A percentile compares a stretch with the other conserved stretches of the same genome.
phyloP scores from a whole-genome alignment of 768 basidiomycete genomes.

The Ephemerocybe angulata region DNA sequence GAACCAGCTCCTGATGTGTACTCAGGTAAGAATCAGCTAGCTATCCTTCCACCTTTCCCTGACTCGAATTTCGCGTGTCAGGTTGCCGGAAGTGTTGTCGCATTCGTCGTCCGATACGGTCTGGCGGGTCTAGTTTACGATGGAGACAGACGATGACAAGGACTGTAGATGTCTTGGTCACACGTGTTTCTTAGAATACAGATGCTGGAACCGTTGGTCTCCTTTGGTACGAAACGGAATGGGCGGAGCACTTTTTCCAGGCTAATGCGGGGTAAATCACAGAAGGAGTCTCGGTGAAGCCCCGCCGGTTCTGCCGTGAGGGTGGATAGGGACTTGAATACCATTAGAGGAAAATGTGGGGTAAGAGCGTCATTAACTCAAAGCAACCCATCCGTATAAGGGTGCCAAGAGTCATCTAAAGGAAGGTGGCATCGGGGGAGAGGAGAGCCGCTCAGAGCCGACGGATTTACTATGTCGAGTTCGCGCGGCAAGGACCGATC shows the following conservation, averaged over 20 bases:
- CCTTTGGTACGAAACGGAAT: neutral
- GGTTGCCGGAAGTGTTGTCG: conserved; percentile 72
- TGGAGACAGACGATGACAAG: conserved; percentile 71
- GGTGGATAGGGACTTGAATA: conserved; percentile 4
- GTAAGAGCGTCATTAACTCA: neutral
- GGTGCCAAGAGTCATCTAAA: neutral
- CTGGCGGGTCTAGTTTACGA: conserved; percentile 88
- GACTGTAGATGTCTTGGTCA: neutral
- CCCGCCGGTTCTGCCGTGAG: conserved; percentile 1
- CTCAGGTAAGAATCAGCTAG: conserved; percentile 51
- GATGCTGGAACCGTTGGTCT: neutral
- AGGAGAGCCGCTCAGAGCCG: conserved; percentile 34
- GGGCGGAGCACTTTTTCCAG: neutral
- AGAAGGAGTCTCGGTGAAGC: neutral
- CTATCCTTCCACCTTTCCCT: conserved; percentile 1
- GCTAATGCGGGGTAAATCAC: conserved; percentile 17
- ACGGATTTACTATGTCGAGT: conserved; percentile 24
- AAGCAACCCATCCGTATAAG: neutral
- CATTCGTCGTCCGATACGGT: conserved; percentile 87
- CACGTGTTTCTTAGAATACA: conserved; percentile 1
- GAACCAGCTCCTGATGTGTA: conserved; percentile 64
- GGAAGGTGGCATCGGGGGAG: conserved; percentile 14
- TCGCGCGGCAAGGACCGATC: conserved; percentile 18
- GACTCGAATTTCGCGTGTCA: conserved; percentile 24
- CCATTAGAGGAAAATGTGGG: neutral